phyloP scores from a whole-genome alignment of 306 rosid species.

The Lagenaria siceraria region DNA sequence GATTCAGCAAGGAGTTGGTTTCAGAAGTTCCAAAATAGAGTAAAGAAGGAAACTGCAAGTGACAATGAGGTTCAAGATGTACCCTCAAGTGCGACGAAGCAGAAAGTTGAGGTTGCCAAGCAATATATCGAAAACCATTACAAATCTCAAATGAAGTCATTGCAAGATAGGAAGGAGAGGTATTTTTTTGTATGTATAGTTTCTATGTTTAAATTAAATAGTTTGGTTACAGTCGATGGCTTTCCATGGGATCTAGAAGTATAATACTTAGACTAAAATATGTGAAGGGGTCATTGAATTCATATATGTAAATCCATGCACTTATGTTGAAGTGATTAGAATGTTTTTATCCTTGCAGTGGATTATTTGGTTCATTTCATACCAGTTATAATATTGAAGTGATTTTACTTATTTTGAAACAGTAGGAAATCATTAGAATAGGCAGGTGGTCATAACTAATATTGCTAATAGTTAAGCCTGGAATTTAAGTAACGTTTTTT shows the following conservation, averaged over 20 bases:
- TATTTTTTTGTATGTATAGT: not conserved
- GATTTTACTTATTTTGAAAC: not conserved
- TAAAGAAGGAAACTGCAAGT: slow-evolving; percentile 20
- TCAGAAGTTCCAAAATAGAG: slow-evolving; percentile 32
- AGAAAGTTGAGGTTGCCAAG: slow-evolving; percentile 77
- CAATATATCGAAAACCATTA: slow-evolving; percentile 84
- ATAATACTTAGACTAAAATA: not conserved
- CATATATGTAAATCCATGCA: not conserved
- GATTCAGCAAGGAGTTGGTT: slow-evolving; percentile 53
- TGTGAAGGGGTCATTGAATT: not conserved
- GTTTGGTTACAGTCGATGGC: not conserved
- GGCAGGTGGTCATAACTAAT: not conserved
- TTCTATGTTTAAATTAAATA: not conserved
- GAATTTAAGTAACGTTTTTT: not conserved
- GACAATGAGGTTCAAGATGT: slow-evolving; percentile 20
- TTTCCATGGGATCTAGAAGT: not conserved
- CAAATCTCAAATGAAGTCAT: slow-evolving; percentile 63
- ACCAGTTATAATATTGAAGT: not conserved
- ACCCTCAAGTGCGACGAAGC: slow-evolving; percentile 50
- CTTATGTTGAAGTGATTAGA: not conserved
- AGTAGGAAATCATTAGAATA: not conserved
- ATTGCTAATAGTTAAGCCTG: not conserved
- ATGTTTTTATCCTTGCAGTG: not conserved
- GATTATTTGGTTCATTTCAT: not conserved
- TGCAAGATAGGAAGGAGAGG: slow-evolving; percentile 90